Percentiles rank a stretch among this genome's conserved stretches.
Evolutionary conservation across 192 early-diverging fungal genomes (phyloP).

Genomic region (Coemansia sp.): DNA sequence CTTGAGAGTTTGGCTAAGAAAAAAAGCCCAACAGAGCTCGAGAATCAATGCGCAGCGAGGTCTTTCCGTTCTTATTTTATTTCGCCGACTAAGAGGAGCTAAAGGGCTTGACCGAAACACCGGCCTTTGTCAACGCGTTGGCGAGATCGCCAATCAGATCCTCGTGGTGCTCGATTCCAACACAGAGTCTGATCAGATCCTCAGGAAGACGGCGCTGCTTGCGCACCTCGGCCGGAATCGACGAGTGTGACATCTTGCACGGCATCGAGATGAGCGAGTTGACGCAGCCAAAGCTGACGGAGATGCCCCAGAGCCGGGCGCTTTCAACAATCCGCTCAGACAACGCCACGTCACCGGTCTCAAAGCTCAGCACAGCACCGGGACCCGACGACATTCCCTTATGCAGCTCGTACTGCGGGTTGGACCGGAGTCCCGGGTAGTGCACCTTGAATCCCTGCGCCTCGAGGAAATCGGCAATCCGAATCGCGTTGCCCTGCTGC

Average conservation of each 20-base stretch:
- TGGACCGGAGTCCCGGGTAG: conserved; percentile 81
- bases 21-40: not conserved
- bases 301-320: conserved; percentile 85
- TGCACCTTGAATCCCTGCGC: conserved; percentile 79
- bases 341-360: conserved; percentile 80
- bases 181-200: conserved; percentile 93
- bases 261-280: conserved; percentile 99
- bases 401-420: conserved; percentile 87
- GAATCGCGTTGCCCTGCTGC: conserved; percentile 80
- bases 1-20: not conserved
- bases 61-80: not conserved
- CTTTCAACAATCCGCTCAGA: conserved; percentile 83
- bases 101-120: conserved; percentile 36
- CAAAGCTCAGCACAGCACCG: conserved; percentile 94
- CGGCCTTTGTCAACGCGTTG: conserved; percentile 67
- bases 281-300: conserved; percentile 97
- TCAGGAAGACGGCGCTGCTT: conserved; percentile 89
- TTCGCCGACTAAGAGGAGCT: not conserved
- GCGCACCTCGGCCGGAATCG: conserved; percentile 88
- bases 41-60: not conserved
- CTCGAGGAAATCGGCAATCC: conserved; percentile 83
- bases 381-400: conserved; percentile 75
- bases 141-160: conserved; percentile 90
- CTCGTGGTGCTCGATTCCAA: conserved; percentile 94
- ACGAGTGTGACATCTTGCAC: conserved; percentile 96